Evolutionary conservation across 768 basidiomycete genomes (phyloP), one percentile per base, ranked within the genome.

Genomic region (Tubosaeta sp.): DNA sequence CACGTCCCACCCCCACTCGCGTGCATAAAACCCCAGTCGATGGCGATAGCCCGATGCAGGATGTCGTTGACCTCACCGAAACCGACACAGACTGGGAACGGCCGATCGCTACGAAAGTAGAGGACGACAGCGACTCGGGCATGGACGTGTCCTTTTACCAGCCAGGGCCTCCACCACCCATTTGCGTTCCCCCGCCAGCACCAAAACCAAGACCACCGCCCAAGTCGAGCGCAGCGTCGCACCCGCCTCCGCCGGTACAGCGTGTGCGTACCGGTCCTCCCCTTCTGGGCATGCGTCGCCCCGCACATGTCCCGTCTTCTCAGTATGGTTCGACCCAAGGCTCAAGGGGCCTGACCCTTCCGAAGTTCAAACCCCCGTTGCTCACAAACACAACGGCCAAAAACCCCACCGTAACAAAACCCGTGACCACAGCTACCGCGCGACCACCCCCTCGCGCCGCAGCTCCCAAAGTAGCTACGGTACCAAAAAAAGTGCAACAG

Each of bases 351-450:
- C 19, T 25, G 16, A 49, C 46, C 5, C 59, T 58, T 12, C 64
- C 68, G 2, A 58, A 62, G 26, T 68, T 68, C 51, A 68, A 64
- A 27, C 68, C 68, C 1, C 68, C 68, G 1, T 47, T 66, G 31
- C 58, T 62, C 13, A 25, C 54, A 17, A 56, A 29, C 46, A 45
- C 37, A 17, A 33, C 45, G 2, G 46, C 31, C 43, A 55, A 52
- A 32, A 37, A 32, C n/a, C 52, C 46, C 12, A 51, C 29, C 6
- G 33, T 34, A 19, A 10, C 33, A 38, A 66, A 32, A 37, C 17
- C 37, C 0, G 9, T 22, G 6, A 12, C 25, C 14, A 32, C 25
- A 12, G 33, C 11, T 6, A 33, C 38, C 16, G 39, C 44, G 17
- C 51, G 22, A 25, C 45, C 13, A 3, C 25, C 42, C 3, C 25